phyloP scores from a whole-genome alignment of 129 eudicot species.

The Solidago caesia region DNA sequence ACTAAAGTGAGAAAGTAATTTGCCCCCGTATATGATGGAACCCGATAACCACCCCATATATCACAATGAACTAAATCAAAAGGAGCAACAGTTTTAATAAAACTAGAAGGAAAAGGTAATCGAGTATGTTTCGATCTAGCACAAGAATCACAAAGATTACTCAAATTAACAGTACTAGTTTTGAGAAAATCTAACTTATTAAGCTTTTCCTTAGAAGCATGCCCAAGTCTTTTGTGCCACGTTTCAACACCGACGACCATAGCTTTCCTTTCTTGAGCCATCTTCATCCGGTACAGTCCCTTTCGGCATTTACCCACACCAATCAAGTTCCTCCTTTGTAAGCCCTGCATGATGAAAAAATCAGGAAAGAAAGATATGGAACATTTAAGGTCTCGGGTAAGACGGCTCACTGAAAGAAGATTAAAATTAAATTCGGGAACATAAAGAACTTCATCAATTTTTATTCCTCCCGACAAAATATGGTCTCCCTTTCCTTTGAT shows the following conservation, averaged over 20 bases:
- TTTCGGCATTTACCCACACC: neutral
- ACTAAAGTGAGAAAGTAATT: too few species aligned
- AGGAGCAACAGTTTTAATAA: neutral
- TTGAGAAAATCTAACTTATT: neutral
- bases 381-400: neutral
- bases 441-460: neutral
- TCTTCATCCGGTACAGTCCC: neutral
- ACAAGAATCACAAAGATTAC: neutral
- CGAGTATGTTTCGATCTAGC: neutral
- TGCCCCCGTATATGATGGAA: too few species aligned
- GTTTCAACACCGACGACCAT: neutral
- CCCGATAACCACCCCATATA: too few species aligned
- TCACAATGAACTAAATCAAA: too few species aligned
- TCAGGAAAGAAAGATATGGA: neutral
- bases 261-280: neutral
- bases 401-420: neutral
- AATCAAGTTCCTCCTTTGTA: neutral
- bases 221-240: slow-evolving; percentile 3
- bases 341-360: neutral
- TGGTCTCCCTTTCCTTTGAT: neutral
- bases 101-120: slow-evolving; percentile 3
- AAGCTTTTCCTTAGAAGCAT: neutral
- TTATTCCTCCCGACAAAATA: neutral
- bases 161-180: neutral
- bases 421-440: neutral